Evolutionary conservation across 306 rosid genomes (phyloP), one percentile per base, ranked within the genome.

Genomic region (Ammopiptanthus mongolicus): DNA sequence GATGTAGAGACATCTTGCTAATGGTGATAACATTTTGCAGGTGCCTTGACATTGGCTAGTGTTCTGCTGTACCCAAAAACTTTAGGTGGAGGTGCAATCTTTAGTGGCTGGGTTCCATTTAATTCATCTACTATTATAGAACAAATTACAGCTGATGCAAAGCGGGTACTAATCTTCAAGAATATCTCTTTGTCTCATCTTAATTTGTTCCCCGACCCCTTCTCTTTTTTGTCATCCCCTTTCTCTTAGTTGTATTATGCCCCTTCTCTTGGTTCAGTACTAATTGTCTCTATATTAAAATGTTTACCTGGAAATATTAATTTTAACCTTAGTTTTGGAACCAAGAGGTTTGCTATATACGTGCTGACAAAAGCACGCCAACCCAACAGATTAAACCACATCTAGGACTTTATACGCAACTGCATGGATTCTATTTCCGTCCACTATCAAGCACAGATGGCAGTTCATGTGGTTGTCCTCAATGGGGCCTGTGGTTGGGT

Each of bases 101-200:
- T 95, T 80, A 86, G 97, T 57, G 93, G 98, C 56, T 91, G 93
- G 93, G 84, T 95, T 85, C 96, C 98, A 47, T 91, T 95, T 71
- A 87, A 81, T 87, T 76, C 86, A 7, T 83, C 97, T 29, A 60
- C 97, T 29, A 60, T 85, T 33, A 9, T 22, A 5, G 91, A 87
- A 67, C 77, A 74, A 61, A 80, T 91, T 41, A 53, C 84, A 12
- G 88, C 90, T 1, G 95, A 91, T 29, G 93, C 97, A 9, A 88
- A 90, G 83, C 84, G 78, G 96, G 97, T 91, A 85, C 61, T 23
- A 69, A 9, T 74, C 76, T 61, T 50, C 8, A 53, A 36, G 3
- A 23, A 73, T 48, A 47, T 17, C 39, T 12, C 67, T 17, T 56
- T 74, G 22, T 42, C 29, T 51, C 50, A 42, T 13, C 73, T 71